phyloP scores from a whole-genome alignment of 257 asterid genomes.

The Ilex aquifolium region DNA sequence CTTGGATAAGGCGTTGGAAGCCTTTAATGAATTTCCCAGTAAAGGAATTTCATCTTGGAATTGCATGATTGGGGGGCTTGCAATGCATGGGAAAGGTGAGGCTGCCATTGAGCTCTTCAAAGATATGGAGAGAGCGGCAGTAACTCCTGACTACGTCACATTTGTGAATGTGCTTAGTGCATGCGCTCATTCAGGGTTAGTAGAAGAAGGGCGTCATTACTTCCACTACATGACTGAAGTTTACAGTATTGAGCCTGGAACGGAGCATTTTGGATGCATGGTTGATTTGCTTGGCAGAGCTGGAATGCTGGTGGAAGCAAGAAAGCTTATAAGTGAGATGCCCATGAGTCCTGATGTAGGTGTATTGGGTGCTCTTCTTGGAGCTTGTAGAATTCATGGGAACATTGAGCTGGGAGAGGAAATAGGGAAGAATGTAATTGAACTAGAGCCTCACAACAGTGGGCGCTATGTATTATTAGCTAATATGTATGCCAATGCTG shows the following conservation, averaged over 20 bases:
- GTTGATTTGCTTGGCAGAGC: conserved; percentile 93
- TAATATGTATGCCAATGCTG: conserved; percentile 61
- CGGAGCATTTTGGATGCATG: conserved; percentile 86
- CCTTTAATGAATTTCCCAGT: conserved; percentile 35
- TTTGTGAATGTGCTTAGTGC: conserved; percentile 76
- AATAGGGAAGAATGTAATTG: conserved; percentile 57
- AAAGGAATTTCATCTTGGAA: conserved; percentile 85
- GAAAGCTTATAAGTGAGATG: conserved; percentile 44
- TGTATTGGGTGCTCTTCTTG: conserved; percentile 81
- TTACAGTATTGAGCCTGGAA: conserved; percentile 54
- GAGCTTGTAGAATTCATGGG: conserved; percentile 76
- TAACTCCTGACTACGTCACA: conserved; percentile 57
- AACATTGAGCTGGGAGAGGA: conserved; percentile 61
- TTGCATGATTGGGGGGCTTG: conserved; percentile 87
- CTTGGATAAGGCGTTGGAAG: conserved; percentile 55
- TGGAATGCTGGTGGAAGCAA: conserved; percentile 67
- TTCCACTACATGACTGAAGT: conserved; percentile 52
- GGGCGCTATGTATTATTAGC: conserved; percentile 80
- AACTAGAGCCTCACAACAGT: conserved; percentile 67
- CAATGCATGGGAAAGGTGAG: conserved; percentile 70
- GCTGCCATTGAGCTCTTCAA: conserved; percentile 64
- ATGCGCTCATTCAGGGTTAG: conserved; percentile 76
- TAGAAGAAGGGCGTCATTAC: conserved; percentile 56
- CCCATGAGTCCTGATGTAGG: conserved; percentile 67
- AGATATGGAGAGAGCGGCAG: conserved; percentile 53